Base-by-base conservation (phyloP, 495 filamentous ascomycete species). In the Penicillium bovifimosum region DNA sequence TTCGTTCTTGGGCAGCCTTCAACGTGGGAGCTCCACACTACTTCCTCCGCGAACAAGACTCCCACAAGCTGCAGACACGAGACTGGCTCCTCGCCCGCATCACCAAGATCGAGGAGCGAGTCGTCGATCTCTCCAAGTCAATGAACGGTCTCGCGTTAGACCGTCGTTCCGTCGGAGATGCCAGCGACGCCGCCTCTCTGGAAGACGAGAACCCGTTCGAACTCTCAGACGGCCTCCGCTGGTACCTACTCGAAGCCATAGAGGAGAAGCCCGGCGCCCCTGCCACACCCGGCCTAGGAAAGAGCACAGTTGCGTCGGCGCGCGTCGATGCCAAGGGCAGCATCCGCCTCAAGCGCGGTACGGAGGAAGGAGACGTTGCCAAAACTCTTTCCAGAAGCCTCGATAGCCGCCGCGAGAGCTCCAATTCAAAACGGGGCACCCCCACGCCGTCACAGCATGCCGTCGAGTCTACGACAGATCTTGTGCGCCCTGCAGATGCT, bases 121-220 rank as follows among this genome's bases (percentile, higher is more conserved):
- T 96, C 7, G 93, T 99, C 1, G 91, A 99, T 67, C 74, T 99
- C 1, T 92, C 89, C 34, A 90, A 86, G 63, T 79, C 84, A 3
- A 74, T 88, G 60, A 80, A 81, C 47, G 65, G 64, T 9, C 61
- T 56, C 31, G 84, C 77, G 69, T 65, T 80, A 59, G 83, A 85
- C 48, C 72, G 77, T 38, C 67, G 69, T 40, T 83, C 80, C 3
- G 67, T 82, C 6, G 77, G 73, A 8, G 70, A 74, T 33, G 69
- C 69, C 28, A 80, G 74, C 65, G 83, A 85, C 46, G 78, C 73
- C 11, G 73, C 76, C 16, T 81, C 80, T 5, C 75, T 85, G n/a
- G 90, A 93, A 38, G 91, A 98, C 54, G 93, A 99, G 52, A 99
- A 99, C 64, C 93, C 93, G 2, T 99, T 97, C 60, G 91, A 96